Evolutionary conservation across 1,284 basidiomycete genomes (phyloP), one percentile per base, ranked within the genome.

Genomic region (Mycena sp.): DNA sequence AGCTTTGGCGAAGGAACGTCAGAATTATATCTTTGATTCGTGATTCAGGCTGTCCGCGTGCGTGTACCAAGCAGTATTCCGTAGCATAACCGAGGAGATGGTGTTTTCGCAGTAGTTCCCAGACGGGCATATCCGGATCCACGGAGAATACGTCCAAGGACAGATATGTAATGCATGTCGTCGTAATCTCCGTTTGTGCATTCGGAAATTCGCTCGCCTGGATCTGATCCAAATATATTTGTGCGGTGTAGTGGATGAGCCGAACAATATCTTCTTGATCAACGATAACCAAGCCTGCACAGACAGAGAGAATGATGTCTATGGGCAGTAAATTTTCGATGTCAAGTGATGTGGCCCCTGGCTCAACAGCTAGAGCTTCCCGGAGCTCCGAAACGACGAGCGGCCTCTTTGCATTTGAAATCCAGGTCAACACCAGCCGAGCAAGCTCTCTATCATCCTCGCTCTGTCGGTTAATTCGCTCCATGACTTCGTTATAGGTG

Each of bases 101-200:
- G 45, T 58, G 14, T 32, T 6, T 21, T 21, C n/a, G 28, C 14
- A 29, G 30, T 3, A 35, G 32, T 16, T 35, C 32, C 32, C 32
- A 35, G 32, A 35, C 14, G 30, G 10, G 16, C 6, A 28, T 37
- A 4, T 14, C 21, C 9, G 17, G 23, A 16, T 28, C 23, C 48
- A 44, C 11, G 10, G 25, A 5, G 12, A 50, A 41, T 28, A 23
- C 19, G 21, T 55, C 28, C 37, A 50, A 50, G 4, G 28, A 35
- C n/a, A 63, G 17, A 35, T 53, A 63, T 35, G 61, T 58, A n/a
- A 63, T 48, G 30, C 61, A 63, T 9, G 55, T 41, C 11, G 14
- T 25, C 0, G 61, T 43, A 17, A 63, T 58, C 6, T 58, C 35
- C 14, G 29, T 52, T 17, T 28, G 23, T 12, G 61, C 54, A 1